phyloP scores from a whole-genome alignment of 2,329 filamentous ascomycete species.

The Claviceps capensis region DNA sequence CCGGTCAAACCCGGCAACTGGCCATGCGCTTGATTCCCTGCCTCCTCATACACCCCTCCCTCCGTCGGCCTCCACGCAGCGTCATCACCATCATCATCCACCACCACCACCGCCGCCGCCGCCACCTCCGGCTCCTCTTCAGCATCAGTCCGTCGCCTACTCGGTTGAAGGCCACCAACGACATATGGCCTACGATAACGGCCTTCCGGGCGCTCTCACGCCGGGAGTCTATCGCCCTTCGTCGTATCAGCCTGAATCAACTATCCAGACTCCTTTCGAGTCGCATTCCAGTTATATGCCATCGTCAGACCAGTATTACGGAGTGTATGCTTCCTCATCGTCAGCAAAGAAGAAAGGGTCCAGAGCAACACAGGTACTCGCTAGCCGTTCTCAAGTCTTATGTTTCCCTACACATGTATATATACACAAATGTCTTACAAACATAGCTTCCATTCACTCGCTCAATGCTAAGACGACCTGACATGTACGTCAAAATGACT shows the following conservation, averaged over 20 bases:
- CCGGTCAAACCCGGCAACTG: constrained; percentile 36
- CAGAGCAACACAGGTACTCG: constrained; percentile 45
- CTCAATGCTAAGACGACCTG: background rate
- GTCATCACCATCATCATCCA: background rate
- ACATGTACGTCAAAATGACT: background rate
- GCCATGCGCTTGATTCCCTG: constrained; percentile 24
- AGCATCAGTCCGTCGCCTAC: constrained; percentile 20
- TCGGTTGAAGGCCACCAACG: constrained; percentile 32
- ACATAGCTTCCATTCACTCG: background rate
- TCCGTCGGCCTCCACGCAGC: constrained; percentile 15
- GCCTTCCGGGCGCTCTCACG: constrained; percentile 30
- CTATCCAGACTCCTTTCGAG: constrained; percentile 26
- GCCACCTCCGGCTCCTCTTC: constrained; percentile 9
- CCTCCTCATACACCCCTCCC: constrained; percentile 20
- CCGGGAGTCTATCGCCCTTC: constrained; percentile 28
- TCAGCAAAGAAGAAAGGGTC: constrained; percentile 47
- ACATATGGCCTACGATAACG: constrained; percentile 40
- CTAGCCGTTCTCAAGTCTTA: background rate
- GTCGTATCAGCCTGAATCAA: constrained; percentile 28
- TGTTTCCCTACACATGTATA: background rate
- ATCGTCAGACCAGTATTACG: constrained; percentile 24
- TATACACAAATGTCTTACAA: background rate
- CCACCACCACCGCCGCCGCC: background rate
- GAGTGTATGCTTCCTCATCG: constrained; percentile 29
- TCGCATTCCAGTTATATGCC: constrained; percentile 16